These are phyloP conservation scores for Elsinoe australis DNA, from an alignment of 2,329 filamentous ascomycete genomes.

Conservation along the genomic window DNA sequence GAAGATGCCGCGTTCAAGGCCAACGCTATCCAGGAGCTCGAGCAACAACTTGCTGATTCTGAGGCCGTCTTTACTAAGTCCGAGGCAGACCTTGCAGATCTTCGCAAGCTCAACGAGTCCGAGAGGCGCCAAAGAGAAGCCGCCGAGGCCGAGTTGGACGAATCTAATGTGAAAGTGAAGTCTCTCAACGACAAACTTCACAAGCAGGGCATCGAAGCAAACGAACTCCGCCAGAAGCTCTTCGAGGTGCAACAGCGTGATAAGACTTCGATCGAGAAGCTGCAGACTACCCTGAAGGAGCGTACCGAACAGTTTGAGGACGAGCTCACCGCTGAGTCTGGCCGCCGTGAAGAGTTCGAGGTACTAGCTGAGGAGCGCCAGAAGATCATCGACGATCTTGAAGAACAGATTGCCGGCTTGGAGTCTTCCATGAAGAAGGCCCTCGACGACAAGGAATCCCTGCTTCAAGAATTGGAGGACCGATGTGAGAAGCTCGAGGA, in stretches of 20 bases:
- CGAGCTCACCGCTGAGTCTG: slow-evolving; percentile 34
- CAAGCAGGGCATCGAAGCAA: slow-evolving; percentile 39
- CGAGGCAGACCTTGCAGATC: slow-evolving; percentile 30
- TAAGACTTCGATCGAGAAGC: slow-evolving; percentile 32
- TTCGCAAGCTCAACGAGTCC: slow-evolving; percentile 33
- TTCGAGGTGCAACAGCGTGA: slow-evolving; percentile 40
- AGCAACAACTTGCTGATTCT: slow-evolving; percentile 30
- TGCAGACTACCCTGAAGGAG: slow-evolving; percentile 33
- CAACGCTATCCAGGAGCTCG: slow-evolving; percentile 33
- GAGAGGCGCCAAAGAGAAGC: slow-evolving; percentile 39
- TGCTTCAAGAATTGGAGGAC: slow-evolving; percentile 9
- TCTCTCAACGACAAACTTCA: slow-evolving; percentile 36
- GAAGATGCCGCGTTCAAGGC: slow-evolving; percentile 33
- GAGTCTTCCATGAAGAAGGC: slow-evolving; percentile 25
- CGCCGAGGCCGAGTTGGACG: slow-evolving; percentile 38
- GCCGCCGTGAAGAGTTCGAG: slow-evolving; percentile 34
- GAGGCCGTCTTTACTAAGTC: slow-evolving; percentile 29
- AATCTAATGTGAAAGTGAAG: slow-evolving; percentile 35
- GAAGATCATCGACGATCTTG: slow-evolving; percentile 30
- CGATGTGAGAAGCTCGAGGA: slow-evolving; percentile 8
- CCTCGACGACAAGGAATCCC: slow-evolving; percentile 27
- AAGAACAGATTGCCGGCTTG: slow-evolving; percentile 30
- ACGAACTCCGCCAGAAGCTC: slow-evolving; percentile 42
- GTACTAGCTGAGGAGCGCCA: slow-evolving; percentile 30
- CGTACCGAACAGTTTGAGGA: slow-evolving; percentile 34